Conservation (phyloP, 495 filamentous ascomycete species). For the Evansstolkia leycettana region DNA sequence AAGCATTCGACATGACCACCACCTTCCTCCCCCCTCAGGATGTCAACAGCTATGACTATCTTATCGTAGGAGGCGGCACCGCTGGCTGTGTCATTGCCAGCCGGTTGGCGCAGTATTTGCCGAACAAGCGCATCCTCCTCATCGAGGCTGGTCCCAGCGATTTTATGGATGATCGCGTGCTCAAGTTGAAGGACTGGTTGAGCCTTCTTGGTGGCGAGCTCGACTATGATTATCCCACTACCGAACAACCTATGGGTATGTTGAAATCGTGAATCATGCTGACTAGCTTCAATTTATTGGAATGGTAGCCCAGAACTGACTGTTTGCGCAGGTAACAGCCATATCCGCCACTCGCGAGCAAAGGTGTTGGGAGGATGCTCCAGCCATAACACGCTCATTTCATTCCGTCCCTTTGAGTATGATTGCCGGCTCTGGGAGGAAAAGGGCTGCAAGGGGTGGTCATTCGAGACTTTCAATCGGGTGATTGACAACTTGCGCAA, state of each 20-base stretch:
- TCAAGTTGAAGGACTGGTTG: conserved; percentile 72
- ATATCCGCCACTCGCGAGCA: conserved; percentile 73
- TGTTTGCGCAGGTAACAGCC: conserved; percentile 49
- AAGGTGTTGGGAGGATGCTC: conserved; percentile 81
- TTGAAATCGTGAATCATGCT: background rate
- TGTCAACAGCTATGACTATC: conserved; percentile 65
- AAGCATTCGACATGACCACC: conserved; percentile 37
- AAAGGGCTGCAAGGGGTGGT: conserved; percentile 65
- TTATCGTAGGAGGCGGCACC: conserved; percentile 79
- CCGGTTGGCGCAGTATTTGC: conserved; percentile 52
- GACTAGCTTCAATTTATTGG: too few species aligned
- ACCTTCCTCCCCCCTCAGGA: conserved; percentile 45
- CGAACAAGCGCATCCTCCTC: conserved; percentile 50
- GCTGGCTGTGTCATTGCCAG: conserved; percentile 78
- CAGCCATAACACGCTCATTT: conserved; percentile 78
- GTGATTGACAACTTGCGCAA: conserved; percentile 65
- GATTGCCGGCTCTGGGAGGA: conserved; percentile 63
- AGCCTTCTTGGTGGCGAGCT: conserved; percentile 66
- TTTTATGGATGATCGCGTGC: conserved; percentile 53
- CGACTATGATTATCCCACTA: conserved; percentile 79
- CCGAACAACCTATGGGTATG: conserved; percentile 66
- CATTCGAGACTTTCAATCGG: conserved; percentile 64
- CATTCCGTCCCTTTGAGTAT: conserved; percentile 72
- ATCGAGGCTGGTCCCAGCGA: conserved; percentile 54
- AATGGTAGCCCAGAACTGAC: conserved; percentile 5